Base-by-base conservation (phyloP, 2,329 filamentous ascomycete genomes). In the Raffaelea deltoideospora region DNA sequence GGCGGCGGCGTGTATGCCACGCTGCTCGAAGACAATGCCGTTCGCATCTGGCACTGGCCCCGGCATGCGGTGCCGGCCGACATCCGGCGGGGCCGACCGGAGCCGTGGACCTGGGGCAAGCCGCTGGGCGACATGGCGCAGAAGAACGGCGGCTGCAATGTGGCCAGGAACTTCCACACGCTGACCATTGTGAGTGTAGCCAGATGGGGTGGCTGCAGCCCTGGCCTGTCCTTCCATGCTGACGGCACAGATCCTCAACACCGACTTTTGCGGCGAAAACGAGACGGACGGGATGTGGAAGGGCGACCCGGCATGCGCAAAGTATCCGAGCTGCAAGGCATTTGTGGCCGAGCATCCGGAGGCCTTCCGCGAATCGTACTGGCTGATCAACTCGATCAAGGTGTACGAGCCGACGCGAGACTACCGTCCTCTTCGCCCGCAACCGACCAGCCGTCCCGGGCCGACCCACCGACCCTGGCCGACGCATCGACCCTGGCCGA, bases 331-430 rank as follows among this genome's bases (percentile, higher is more conserved):
- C 4, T 79, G 75, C 55, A 48, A 65, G 10, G 60, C 59, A 18
- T 78, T 61, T 49, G 75, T 78, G 11, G 56, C 58, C 38, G 60
- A 67, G 43, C 69, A 75, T 47, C 72, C 74, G 0, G 45, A 53
- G 9, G 69, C 62, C 1, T 79, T 77, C 47, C 45, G 50, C 10
- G 62, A 74, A 17, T 61, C 69, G 5, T 77, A 69, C 52, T 79
- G 72, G 69, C 55, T 60, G 31, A 61, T 79, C 49, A 66, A 63
- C 39, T 63, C 60, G 13, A 54, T 70, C 33, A 60, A 57, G 50
- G 57, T 70, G 5, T 71, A 51, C 36, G 35, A 46, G 23, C 23
- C 23, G 23, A n/a, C n/a, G n/a, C n/a, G n/a, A n/a, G n/a, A n/a
- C n/a, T n/a, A n/a, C n/a, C n/a, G n/a, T n/a, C n/a, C n/a, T n/a